Percentiles rank a stretch among this genome's conserved stretches.
phyloP scores from a whole-genome alignment of 1,139 yeast genomes.

The Protomyces gravidus region DNA sequence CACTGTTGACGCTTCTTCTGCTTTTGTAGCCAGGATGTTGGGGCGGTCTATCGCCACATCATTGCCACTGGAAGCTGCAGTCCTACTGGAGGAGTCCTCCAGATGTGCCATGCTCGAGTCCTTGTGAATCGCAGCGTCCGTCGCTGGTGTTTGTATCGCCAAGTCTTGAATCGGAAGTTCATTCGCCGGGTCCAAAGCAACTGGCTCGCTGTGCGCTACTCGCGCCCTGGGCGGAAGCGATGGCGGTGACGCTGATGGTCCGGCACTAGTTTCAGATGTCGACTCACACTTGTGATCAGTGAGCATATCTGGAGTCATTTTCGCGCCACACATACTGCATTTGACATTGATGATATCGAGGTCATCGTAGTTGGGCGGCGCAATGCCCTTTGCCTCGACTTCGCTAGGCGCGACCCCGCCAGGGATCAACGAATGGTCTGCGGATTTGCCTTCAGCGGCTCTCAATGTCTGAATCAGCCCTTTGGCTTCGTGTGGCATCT shows the following conservation, averaged over 20 bases:
- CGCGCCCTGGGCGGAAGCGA: neutral
- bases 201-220: too few species aligned
- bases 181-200: too few species aligned
- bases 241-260: neutral
- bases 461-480: conserved; percentile 16
- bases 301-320: conserved; percentile 17
- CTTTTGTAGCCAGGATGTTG: too few species aligned
- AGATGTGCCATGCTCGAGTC: too few species aligned
- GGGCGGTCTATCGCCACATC: too few species aligned
- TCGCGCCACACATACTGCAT: conserved; percentile 15
- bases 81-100: too few species aligned
- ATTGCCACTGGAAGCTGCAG: too few species aligned
- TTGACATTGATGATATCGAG: conserved; percentile 25
- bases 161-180: too few species aligned
- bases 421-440: conserved; percentile 17
- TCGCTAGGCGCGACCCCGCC: conserved; percentile 25
- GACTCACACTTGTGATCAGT: conserved; percentile 4
- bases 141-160: too few species aligned
- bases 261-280: neutral
- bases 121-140: too few species aligned
- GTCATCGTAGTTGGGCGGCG: conserved; percentile 22
- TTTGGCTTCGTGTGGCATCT: conserved; percentile 12
- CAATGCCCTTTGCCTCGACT: neutral
- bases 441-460: conserved; percentile 15
- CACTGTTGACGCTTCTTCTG: too few species aligned